Base-by-base conservation (phyloP, 2,329 filamentous ascomycete species). In the Shiraia sp. region DNA sequence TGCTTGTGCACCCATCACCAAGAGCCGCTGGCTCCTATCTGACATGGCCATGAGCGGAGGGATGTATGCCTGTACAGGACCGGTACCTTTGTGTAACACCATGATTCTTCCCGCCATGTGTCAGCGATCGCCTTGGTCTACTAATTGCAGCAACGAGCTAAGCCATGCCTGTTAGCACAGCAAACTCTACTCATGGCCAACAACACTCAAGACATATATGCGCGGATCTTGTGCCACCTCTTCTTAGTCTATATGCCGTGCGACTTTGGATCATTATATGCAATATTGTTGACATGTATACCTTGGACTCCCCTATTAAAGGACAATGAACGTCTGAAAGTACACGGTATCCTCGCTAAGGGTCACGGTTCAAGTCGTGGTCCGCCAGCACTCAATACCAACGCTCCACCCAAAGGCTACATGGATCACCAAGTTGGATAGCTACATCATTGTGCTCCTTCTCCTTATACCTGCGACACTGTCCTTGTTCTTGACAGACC, bases 271-370 rank as follows among this genome's bases (percentile, higher is more conserved):
- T 42, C 36, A 61, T 57, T 52, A 55, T 46, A 47, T 44, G 45
- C 51, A 47, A 60, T 60, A 61, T 47, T 61, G 59, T 59, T 59
- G 50, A 47, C 48, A 56, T 53, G 53, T 60, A 61, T 59, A 55
- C 54, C 51, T 53, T 55, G 42, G 57, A 39, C 23, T 32, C 47
- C 34, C 27, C 34, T 39, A 42, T 53, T 55, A 53, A 58, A 51
- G 47, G 49, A 61, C 45, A 10, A 45, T 40, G 40, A 49, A 42
- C 47, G 36, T 41, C 43, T 32, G 26, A 44, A 42, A 32, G 46
- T 39, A 48, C 33, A 24, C 49, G 42, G 47, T 47, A 52, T 32
- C 45, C 37, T 54, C 46, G 45, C 37, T 42, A 35, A 45, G 51
- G 32, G 14, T 50, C 59, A 61, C 58, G 51, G 50, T 54, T 39